These are phyloP conservation scores for Lodderomyces beijingensis DNA, from an alignment of 1,139 yeast species.

Conservation along the genomic window DNA sequence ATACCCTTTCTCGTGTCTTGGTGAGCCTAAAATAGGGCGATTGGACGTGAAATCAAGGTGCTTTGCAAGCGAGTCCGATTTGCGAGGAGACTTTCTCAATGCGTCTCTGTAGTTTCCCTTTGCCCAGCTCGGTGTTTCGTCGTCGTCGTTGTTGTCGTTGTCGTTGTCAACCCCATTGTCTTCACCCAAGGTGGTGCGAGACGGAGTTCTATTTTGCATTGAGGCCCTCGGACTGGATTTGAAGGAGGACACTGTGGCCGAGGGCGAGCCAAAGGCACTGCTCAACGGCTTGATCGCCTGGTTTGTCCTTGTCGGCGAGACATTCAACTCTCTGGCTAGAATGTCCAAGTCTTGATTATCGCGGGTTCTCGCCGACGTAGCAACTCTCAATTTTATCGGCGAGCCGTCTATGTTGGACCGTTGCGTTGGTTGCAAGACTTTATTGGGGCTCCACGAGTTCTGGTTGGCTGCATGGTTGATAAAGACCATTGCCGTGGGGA, in stretches of 20 bases:
- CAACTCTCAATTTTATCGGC: constrained; percentile 9
- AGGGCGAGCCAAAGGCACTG: constrained; percentile 40
- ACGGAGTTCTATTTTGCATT: neutral
- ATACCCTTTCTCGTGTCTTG: no score
- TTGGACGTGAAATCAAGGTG: constrained; percentile 17
- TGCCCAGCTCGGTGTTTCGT: constrained; percentile 23
- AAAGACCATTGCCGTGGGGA: no score
- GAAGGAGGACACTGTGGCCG: constrained; percentile 44
- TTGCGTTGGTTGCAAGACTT: constrained; percentile 28
- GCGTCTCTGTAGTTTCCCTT: constrained; percentile 17
- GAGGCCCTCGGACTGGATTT: constrained; percentile 26
- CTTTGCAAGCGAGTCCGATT: constrained; percentile 1
- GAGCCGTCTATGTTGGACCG: constrained; percentile 18
- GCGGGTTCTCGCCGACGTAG: neutral
- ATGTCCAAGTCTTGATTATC: constrained; percentile 37
- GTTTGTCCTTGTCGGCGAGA: constrained; percentile 17
- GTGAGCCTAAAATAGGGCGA: no score
- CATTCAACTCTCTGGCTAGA: constrained; percentile 36
- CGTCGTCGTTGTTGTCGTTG: constrained; percentile 4
- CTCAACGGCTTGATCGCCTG: constrained; percentile 26
- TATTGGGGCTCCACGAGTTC: neutral
- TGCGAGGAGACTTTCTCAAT: constrained; percentile 15
- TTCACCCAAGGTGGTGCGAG: constrained; percentile 15
- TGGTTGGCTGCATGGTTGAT: no score
- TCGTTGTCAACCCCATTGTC: constrained; percentile 12